Evolutionary conservation across 176 grass and related monocot species (phyloP), one percentile per base, ranked within the genome.

Genomic region (Zea luxurians): DNA sequence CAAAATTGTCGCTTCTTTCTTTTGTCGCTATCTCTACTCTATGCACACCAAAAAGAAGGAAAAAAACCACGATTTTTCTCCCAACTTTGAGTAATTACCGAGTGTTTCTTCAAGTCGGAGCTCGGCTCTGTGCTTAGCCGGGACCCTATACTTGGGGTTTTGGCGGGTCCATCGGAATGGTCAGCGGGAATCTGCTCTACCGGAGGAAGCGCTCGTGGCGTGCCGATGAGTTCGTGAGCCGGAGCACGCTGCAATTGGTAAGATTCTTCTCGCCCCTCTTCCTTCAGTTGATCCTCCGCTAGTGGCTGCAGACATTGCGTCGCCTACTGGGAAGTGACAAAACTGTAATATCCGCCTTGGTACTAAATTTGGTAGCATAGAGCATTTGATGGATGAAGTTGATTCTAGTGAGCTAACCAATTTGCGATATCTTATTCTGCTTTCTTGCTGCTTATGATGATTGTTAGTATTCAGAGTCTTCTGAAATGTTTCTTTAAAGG

Each of bases 191-290:
- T 45, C 69, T 98, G 52, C 91, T 98, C 60, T 71, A 71, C 62
- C 83, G 80, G 79, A 84, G 66, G 86, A 98, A 86, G 74, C 79
- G 76, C 54, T 94, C 95, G 60, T 98, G 89, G 91, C 95, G 89
- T 34, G 91, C 91, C 52, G 89, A 94, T 41, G 95, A 98, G 74
- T 82, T 94, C 27, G 95, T 98, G 8, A 87, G n/a, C 74, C 88
- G 54, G 71, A 74, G 70, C 62, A 94, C 95, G 59, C 77, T 97
- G 83, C 95, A 92, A 64, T 73, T 90, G 91, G 95, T 98, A 48
- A 88, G 80, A 13, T 4, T 40, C 37, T 80, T 62, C 36, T 64
- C 50, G 58, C 16, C 75, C 57, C 48, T 34, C 9, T 55, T 49
- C 4, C 57, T 36, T 78, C 10, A 73, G 37, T 53, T 87, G 9